phyloP scores from a whole-genome alignment of 257 asterid genomes.

The Solanum ossicruentum region DNA sequence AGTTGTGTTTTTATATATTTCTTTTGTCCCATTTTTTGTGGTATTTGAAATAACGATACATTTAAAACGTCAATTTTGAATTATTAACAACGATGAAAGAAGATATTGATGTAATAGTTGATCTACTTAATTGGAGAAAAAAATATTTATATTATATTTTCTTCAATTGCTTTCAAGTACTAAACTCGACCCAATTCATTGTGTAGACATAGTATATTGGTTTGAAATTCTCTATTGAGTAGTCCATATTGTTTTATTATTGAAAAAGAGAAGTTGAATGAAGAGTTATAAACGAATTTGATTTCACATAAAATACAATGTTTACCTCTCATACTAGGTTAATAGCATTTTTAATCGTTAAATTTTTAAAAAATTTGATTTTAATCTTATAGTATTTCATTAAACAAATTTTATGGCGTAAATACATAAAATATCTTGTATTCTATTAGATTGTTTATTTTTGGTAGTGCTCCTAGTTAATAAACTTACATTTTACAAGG shows the following conservation, averaged over 20 bases:
- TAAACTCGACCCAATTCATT: neutral
- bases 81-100: too few relatives aligned
- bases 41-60: neutral
- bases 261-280: too few relatives aligned
- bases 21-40: too few relatives aligned
- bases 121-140: too few relatives aligned
- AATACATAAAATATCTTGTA: too few relatives aligned
- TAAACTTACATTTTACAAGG: neutral
- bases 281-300: too few relatives aligned
- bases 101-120: neutral
- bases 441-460: too few relatives aligned
- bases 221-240: neutral
- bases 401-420: too few relatives aligned
- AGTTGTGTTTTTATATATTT: too few relatives aligned
- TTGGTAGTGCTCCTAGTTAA: too few relatives aligned
- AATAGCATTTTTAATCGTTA: neutral
- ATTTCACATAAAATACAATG: neutral
- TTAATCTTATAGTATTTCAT: neutral
- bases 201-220: neutral
- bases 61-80: neutral
- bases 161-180: neutral
- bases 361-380: neutral
- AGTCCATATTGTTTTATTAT: neutral
- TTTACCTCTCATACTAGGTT: neutral
- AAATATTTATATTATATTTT: neutral